These are phyloP conservation scores for Aspergillus pseudonomiae DNA, from an alignment of 2,329 filamentous ascomycete species.

Conservation along the genomic window DNA sequence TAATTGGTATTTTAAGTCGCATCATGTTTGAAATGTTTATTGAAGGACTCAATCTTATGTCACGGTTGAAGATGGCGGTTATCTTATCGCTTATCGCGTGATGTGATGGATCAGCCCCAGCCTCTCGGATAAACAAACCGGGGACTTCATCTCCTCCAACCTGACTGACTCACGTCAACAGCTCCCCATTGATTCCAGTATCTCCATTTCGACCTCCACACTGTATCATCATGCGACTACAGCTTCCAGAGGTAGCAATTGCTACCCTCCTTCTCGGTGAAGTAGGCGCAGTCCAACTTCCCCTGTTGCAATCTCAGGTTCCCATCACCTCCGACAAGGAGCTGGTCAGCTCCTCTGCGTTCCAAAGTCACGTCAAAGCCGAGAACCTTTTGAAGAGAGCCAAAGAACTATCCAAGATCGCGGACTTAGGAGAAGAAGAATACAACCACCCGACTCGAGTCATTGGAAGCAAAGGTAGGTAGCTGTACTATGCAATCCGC, in stretches of 20 bases:
- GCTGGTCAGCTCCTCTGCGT: slow-evolving; percentile 52
- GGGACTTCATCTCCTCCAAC: background rate
- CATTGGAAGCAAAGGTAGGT: slow-evolving; percentile 65
- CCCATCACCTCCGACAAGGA: slow-evolving; percentile 18
- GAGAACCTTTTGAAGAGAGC: slow-evolving; percentile 62
- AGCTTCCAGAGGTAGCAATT: background rate
- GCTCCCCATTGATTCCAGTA: background rate
- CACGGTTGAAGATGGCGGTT: too few species aligned
- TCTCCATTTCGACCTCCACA: background rate
- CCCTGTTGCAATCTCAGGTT: slow-evolving; percentile 22
- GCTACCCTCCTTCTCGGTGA: slow-evolving; percentile 10
- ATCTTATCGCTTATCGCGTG: background rate
- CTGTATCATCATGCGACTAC: background rate
- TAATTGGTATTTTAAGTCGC: too few species aligned
- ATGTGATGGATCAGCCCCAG: background rate
- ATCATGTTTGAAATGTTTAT: too few species aligned
- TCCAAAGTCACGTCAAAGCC: slow-evolving; percentile 54
- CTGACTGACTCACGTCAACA: background rate
- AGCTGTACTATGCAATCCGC: background rate
- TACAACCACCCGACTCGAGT: slow-evolving; percentile 72
- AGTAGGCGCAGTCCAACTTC: slow-evolving; percentile 23
- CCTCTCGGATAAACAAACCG: background rate
- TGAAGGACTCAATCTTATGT: too few species aligned
- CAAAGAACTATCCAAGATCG: slow-evolving; percentile 64
- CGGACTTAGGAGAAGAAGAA: slow-evolving; percentile 60